Evolutionary conservation across 1,284 basidiomycete genomes (phyloP), one percentile per base, ranked within the genome.

Genomic region (Puccinia novopanici): DNA sequence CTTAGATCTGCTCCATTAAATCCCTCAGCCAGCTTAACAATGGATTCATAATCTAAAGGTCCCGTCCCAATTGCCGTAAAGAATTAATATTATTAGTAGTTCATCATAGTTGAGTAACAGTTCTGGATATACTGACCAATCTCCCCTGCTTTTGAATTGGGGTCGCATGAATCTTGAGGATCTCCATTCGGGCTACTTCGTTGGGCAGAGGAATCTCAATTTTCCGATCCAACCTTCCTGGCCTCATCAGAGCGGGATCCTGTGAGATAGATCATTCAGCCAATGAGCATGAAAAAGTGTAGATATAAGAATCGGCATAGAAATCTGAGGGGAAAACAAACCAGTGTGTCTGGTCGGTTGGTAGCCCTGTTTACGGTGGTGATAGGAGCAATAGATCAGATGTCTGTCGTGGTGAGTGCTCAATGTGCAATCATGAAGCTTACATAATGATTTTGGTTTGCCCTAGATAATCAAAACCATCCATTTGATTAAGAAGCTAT

Each of bases 161-260:
- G 65, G 90, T 91, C 19, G 94, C 91, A 85, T 99, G 97, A 82
- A 99, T 99, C 88, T 98, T 99, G 82, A 99, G 89, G 84, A 99
- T 99, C 87, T 99, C 97, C 81, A 96, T 86, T 37, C 89, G 87
- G 3, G 93, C 95, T 86, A 98, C 95, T 86, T 99, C 97, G 85
- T 99, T 99, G 0, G 97, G 97, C 71, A 99, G 88, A 10, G 96
- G 96, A 75, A 99, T 94, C 88, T 99, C 97, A 83, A 99, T 98
- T 88, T 99, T 99, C 79, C 96, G 90, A 87, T 99, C 97, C 52
- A 99, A 89, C 81, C 97, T 92, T 75, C 97, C 96, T 8, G 96
- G 97, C 81, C 96, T 92, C 82, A 99, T 89, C 42, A 99, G 90
- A 8, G 97, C 97, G 19, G 97, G 97, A 87, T 99, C 97, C 71